Base-by-base conservation (phyloP, 208 protist genomes). In the Trypanosoma platydactyli region DNA sequence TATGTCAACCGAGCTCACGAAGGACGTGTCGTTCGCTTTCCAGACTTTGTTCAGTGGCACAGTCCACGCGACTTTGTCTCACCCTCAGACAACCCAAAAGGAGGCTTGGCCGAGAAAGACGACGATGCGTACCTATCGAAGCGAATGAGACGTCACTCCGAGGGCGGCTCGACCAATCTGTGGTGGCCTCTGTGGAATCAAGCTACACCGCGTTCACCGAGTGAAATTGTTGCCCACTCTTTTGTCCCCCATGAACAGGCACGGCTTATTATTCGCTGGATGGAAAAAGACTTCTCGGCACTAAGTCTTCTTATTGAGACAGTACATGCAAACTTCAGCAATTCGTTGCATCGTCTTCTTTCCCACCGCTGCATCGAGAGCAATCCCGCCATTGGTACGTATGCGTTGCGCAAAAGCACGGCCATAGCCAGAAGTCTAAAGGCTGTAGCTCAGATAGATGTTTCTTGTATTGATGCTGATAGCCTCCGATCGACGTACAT, bases 41-140 rank as follows among this genome's bases (percentile, higher is more conserved):
- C 89, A 3, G 89, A 95, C 68, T 95, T 95, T 80, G 76, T 95
- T 42, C 86, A 89, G 16, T 95, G 86, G 84, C 76, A 91, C 75
- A 95, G 89, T 63, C 86, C 89, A 18, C 84, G 84, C 52, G 89
- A 95, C 64, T 95, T 92, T 54, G 40, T 83, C 46, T 7, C 13
- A 0, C 65, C 76, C 20, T 44, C 52, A 1, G 35, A 30, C 30
- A 55, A 54, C 1, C 45, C 41, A 59, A 18, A 33, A 1, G 29
- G 59, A n/a, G 20, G 13, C 40, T 18, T 9, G 27, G 46, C 56
- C 49, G 76, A 91, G 59, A 33, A 56, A 13, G 41, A 44, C n/a
- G 58, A 94, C 68, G 75, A 83, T 60, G 66, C 68, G 18, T 91
- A 88, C 65, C 67, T 94, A 15, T 94, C 88, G 1, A 76, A 86